phyloP scores from a whole-genome alignment of 2,329 filamentous ascomycete species.

The Colletotrichum theobromicola region DNA sequence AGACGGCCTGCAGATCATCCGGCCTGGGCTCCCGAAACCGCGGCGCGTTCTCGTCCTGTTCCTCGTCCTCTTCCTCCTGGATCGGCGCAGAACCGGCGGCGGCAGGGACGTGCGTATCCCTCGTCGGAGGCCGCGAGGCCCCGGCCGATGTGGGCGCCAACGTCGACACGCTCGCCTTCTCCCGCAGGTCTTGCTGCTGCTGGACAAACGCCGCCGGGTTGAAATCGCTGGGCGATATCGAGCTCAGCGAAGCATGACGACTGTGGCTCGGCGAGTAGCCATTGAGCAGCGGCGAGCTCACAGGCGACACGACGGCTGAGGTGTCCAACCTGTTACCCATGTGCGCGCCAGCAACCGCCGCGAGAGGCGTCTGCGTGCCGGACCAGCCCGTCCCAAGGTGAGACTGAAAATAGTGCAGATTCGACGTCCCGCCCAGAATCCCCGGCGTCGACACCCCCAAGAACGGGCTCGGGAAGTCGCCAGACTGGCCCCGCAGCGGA shows the following conservation, averaged over 20 bases:
- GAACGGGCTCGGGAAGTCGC: constrained; percentile 60
- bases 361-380: constrained; percentile 79
- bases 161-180: constrained; percentile 68
- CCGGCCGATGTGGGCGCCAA: constrained; percentile 59
- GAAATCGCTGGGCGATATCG: constrained; percentile 50
- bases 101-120: constrained; percentile 46
- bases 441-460: constrained; percentile 66
- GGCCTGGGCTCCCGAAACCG: constrained; percentile 74
- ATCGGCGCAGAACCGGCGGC: constrained; percentile 33
- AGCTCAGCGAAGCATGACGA: constrained; percentile 51
- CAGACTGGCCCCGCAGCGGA: constrained; percentile 25
- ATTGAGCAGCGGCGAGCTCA: constrained; percentile 11
- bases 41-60: constrained; percentile 37
- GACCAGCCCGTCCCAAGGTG: constrained; percentile 75
- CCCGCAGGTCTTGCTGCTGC: constrained; percentile 42
- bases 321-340: constrained; percentile 32
- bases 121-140: constrained; percentile 62
- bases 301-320: constrained; percentile 6
- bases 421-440: constrained; percentile 74
- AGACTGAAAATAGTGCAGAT: constrained; percentile 82
- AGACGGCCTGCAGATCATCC: constrained; percentile 92
- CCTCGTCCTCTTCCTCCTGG: constrained; percentile 39
- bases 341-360: constrained; percentile 75
- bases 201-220: constrained; percentile 22
- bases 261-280: constrained; percentile 38